Percentiles rank a stretch among this genome's conserved stretches.
Evolutionary conservation across 129 eudicot species (phyloP).

Genomic region (Centella asiatica): DNA sequence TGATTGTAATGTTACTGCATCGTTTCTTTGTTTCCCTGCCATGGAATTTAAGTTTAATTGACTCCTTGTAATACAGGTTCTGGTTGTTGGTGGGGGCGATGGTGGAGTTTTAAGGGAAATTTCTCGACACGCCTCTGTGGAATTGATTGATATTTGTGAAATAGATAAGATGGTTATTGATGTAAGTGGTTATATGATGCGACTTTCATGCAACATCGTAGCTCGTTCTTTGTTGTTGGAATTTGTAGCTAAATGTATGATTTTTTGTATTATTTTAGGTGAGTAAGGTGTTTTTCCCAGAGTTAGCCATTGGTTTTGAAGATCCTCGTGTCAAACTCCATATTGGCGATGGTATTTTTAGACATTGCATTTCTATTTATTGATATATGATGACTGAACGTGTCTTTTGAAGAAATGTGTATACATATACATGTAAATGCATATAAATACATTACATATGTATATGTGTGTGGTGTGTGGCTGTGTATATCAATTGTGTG

Average conservation of each 20-base stretch:
- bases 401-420: not conserved
- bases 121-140: slow-evolving; percentile 78
- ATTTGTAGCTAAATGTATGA: too few relatives aligned
- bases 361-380: not conserved
- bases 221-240: not conserved
- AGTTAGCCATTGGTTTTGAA: slow-evolving; percentile 74
- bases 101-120: slow-evolving; percentile 96
- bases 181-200: slow-evolving; percentile 37
- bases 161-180: slow-evolving; percentile 93
- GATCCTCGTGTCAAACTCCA: slow-evolving; percentile 93
- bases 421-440: too few relatives aligned
- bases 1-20: not conserved
- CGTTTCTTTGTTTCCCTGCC: not conserved
- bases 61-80: slow-evolving; percentile 45
- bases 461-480: too few relatives aligned
- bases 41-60: too few relatives aligned
- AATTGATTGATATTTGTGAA: slow-evolving; percentile 84
- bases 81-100: slow-evolving; percentile 99
- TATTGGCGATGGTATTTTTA: slow-evolving; percentile 74
- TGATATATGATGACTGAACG: not conserved
- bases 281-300: slow-evolving; percentile 77
- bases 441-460: too few relatives aligned
- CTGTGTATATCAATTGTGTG: too few relatives aligned
- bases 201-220: not conserved
- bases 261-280: slow-evolving; percentile 38